These are phyloP conservation scores for Fusarium sterilihyphosum DNA, from an alignment of 2,329 filamentous ascomycete species.

Conservation along the genomic window DNA sequence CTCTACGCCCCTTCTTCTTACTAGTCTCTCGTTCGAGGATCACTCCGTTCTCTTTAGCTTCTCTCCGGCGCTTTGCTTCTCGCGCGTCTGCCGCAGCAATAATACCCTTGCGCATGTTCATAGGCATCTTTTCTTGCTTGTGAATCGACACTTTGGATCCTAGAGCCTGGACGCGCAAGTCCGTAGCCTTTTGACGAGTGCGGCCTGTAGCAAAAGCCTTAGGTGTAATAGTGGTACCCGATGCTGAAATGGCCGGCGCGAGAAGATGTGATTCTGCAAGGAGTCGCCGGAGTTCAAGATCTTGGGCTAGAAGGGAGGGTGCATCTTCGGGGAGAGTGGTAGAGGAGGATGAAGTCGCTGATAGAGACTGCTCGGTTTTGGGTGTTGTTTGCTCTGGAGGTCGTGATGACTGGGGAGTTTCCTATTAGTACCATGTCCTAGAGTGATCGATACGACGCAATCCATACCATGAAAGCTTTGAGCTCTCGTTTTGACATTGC, in stretches of 20 bases:
- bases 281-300: constrained; percentile 89
- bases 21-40: constrained; percentile 74
- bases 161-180: constrained; percentile 83
- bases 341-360: constrained; percentile 41
- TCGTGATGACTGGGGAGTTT: constrained; percentile 55
- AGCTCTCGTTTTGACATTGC: constrained; percentile 73
- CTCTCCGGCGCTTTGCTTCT: constrained; percentile 76
- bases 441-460: neutral
- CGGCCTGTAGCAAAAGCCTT: constrained; percentile 68
- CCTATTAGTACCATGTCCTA: constrained; percentile 5
- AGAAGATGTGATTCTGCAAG: constrained; percentile 93
- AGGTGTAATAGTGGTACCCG: constrained; percentile 50
- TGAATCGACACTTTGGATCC: constrained; percentile 81
- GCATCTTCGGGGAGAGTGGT: constrained; percentile 64
- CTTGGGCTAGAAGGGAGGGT: constrained; percentile 82
- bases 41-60: constrained; percentile 91
- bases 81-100: constrained; percentile 69
- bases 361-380: constrained; percentile 29
- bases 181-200: constrained; percentile 82
- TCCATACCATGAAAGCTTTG: constrained; percentile 78
- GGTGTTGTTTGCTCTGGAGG: constrained; percentile 53
- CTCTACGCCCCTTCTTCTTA: constrained; percentile 52
- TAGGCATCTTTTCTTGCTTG: constrained; percentile 87
- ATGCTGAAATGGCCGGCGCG: constrained; percentile 56
- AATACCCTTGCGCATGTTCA: constrained; percentile 88